Base-by-base conservation (phyloP, 306 rosid genomes). In the Fragaria iinumae region DNA sequence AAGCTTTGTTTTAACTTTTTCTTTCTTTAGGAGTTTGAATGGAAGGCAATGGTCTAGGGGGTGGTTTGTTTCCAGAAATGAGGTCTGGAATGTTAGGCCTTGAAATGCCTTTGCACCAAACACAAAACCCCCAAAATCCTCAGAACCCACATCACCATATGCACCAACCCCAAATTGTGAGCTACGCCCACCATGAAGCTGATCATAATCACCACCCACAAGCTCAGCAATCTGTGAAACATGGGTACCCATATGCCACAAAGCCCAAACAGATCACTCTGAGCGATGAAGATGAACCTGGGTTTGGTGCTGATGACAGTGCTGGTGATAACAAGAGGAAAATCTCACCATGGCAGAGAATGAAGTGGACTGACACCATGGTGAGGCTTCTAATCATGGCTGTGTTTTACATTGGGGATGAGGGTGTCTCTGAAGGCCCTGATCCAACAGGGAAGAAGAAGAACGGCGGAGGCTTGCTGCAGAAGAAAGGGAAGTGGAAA, bases 401-500 rank as follows among this genome's bases (percentile, higher is more conserved):
- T 43, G 97, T 95, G 75, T 90, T 79, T 69, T 95, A 88, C 85
- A 90, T 95, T 23, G 99, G 97, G 2, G 99, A 95, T 49, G 99
- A 95, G 38, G 90, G 75, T 41, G 91, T 83, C 23, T 57, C 91
- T 2, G 98, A 93, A 45, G 86, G 72, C 52, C 53, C 49, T 21
- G 96, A 92, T 74, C 83, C 81, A 1, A 49, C 83, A 1, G 83
- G 73, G 18, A 88, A 89, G 84, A 92, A 95, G 83, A 89, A 89
- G 74, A 16, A 85, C 1, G 36, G 87, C 0, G 74, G 81, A 1
- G 97, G 97, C 1, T 68, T 90, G 81, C 75, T 92, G 34, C 98
- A 95, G 88, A 95, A 95, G 89, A 95, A 95, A 55, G 97, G 99
- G 80, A 95, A 95, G 65, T 92, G 99, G 99, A 92, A 89, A 77